These are phyloP conservation scores for Suillus discolor DNA, from an alignment of 768 basidiomycete genomes.

Conservation along the genomic window DNA sequence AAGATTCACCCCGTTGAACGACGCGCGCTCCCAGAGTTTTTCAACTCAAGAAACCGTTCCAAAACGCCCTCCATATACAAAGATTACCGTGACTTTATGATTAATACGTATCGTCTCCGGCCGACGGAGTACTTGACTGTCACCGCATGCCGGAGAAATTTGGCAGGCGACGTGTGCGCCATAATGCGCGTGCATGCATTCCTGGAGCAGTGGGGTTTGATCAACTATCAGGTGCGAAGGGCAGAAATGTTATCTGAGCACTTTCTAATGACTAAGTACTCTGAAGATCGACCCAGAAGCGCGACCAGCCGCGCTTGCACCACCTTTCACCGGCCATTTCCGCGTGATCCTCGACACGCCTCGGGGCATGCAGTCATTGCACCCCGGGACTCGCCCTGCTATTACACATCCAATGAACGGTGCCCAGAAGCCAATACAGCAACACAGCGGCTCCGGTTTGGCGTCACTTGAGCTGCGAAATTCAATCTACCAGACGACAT, in stretches of 20 bases:
- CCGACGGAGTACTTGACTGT: slow-evolving; percentile 96
- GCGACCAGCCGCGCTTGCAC: slow-evolving; percentile 89
- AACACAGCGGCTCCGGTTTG: slow-evolving; percentile 36
- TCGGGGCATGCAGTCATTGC: slow-evolving; percentile 92
- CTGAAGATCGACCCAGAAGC: slow-evolving; percentile 94
- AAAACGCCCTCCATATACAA: slow-evolving; percentile 99
- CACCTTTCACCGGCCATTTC: slow-evolving; percentile 99
- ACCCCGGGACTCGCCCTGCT: slow-evolving; percentile 70
- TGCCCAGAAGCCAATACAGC: slow-evolving; percentile 38
- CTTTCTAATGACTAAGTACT: slow-evolving; percentile 8
- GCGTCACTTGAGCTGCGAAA: slow-evolving; percentile 88
- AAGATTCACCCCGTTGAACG: slow-evolving; percentile 92
- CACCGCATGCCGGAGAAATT: slow-evolving; percentile 92
- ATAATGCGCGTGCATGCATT: slow-evolving; percentile 99
- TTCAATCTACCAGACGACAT: slow-evolving; percentile 86
- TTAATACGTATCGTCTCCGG: slow-evolving; percentile 94
- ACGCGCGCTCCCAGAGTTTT: slow-evolving; percentile 95
- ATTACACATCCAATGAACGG: slow-evolving; percentile 53
- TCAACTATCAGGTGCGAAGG: slow-evolving; percentile 91
- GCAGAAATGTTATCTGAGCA: not conserved
- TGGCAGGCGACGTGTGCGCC: slow-evolving; percentile 97
- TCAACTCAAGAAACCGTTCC: slow-evolving; percentile 90
- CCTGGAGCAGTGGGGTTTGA: slow-evolving; percentile 97
- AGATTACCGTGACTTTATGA: slow-evolving; percentile 99
- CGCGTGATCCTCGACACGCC: slow-evolving; percentile 97